Evolutionary conservation across 1,139 yeast genomes (phyloP).

Genomic region (Kazachstania sp.): DNA sequence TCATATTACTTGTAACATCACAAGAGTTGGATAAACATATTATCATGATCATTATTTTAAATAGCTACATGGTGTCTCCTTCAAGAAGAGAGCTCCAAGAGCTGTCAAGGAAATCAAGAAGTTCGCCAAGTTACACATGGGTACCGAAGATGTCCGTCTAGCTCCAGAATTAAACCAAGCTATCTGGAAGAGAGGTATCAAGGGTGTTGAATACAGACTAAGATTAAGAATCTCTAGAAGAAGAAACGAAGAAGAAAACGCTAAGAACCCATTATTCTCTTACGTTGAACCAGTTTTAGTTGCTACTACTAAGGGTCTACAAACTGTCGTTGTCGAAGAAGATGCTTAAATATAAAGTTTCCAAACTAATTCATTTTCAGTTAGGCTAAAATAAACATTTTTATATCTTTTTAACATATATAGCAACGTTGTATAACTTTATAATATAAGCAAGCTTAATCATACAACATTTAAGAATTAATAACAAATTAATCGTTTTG

Average conservation of each 20-base stretch:
- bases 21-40: conserved; percentile 2
- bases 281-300: conserved; percentile 96
- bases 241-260: conserved; percentile 99
- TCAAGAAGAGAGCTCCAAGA: conserved; percentile 99
- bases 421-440: conserved; percentile 2
- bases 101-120: conserved; percentile 99
- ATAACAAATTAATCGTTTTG: not conserved
- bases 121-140: conserved; percentile 98
- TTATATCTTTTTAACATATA: not conserved
- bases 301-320: conserved; percentile 93
- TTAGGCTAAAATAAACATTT: not conserved
- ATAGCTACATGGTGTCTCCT: conserved; percentile 92
- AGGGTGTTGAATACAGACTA: conserved; percentile 97
- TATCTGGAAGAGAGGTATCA: conserved; percentile 99
- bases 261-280: conserved; percentile 96
- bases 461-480: not conserved
- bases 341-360: conserved; percentile 44
- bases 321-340: conserved; percentile 94
- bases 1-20: not conserved
- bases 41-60: conserved; percentile 8
- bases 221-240: conserved; percentile 99
- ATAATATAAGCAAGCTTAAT: not conserved
- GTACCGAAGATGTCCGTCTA: conserved; percentile 97
- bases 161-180: conserved; percentile 98
- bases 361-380: not conserved